These are phyloP conservation scores for Extremus antarcticus DNA, from an alignment of 495 filamentous ascomycete species.

Conservation along the genomic window DNA sequence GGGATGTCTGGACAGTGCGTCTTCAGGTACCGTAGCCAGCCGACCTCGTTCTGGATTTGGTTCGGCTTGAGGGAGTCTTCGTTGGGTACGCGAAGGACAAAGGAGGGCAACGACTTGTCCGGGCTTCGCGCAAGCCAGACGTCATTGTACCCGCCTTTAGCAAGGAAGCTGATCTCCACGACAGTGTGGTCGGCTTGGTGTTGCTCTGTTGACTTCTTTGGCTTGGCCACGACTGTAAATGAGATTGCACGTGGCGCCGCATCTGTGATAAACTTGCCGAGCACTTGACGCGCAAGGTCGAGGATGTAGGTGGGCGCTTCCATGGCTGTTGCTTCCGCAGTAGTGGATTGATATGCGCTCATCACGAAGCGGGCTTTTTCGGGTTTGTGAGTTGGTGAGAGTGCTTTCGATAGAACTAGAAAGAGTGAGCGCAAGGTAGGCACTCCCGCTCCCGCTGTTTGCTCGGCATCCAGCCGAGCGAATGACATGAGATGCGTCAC, in stretches of 20 bases:
- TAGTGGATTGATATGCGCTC: background rate
- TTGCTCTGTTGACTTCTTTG: background rate
- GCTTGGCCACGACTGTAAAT: no score
- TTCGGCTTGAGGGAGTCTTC: background rate
- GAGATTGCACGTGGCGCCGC: no score
- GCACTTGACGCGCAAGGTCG: background rate
- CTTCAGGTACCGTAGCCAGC: background rate
- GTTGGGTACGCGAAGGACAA: background rate
- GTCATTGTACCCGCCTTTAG: background rate
- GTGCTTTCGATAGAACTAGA: no score
- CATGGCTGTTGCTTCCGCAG: background rate
- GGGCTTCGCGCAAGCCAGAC: background rate
- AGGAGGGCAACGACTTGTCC: background rate
- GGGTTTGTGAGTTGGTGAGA: no score
- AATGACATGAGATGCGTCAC: no score
- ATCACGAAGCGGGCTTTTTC: no score
- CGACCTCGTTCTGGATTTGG: background rate
- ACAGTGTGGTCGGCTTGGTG: background rate
- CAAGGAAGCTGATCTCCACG: background rate
- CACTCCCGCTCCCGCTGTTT: no score
- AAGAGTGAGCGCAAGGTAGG: no score
- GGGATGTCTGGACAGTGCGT: background rate
- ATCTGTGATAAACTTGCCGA: background rate
- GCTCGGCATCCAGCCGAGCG: no score
- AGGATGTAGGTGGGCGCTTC: background rate